Evolutionary conservation across 352 stramenopile species (phyloP).

Genomic region (Phytophthora syringae): DNA sequence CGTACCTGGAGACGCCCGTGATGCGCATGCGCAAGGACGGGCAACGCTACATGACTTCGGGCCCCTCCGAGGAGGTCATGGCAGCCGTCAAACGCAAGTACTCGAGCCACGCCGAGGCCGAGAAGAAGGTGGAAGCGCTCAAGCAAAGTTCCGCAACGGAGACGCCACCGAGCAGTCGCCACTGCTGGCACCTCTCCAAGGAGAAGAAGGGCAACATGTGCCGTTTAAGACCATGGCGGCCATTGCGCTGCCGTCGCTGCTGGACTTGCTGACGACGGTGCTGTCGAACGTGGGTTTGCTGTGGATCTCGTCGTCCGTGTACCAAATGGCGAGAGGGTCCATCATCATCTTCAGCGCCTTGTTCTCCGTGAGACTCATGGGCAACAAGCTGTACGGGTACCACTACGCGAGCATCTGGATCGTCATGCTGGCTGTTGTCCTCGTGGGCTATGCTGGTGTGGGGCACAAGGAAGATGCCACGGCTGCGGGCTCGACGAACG

Average conservation of each 20-base stretch:
- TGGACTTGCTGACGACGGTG: slow-evolving; percentile 88
- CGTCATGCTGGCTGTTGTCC: slow-evolving; percentile 70
- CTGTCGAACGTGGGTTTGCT: slow-evolving; percentile 87
- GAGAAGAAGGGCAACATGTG: slow-evolving; percentile 33
- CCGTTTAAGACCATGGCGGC: slow-evolving; percentile 60
- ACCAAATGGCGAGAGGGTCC: slow-evolving; percentile 91
- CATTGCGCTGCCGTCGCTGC: slow-evolving; percentile 72
- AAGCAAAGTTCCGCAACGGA: slow-evolving; percentile 45
- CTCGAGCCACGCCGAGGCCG: slow-evolving; percentile 39
- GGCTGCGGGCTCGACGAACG: slow-evolving; percentile 43
- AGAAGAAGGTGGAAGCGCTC: slow-evolving; percentile 46
- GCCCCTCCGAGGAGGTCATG: slow-evolving; percentile 41
- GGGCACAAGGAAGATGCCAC: slow-evolving; percentile 34
- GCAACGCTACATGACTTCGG: slow-evolving; percentile 63
- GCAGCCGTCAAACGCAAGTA: slow-evolving; percentile 54
- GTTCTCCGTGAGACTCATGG: slow-evolving; percentile 85
- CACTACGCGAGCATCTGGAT: slow-evolving; percentile 87
- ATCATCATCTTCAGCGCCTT: slow-evolving; percentile 93
- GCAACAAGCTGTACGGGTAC: slow-evolving; percentile 82
- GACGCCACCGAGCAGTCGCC: slow-evolving; percentile 41
- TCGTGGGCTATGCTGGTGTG: slow-evolving; percentile 77
- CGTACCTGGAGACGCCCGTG: slow-evolving; percentile 76
- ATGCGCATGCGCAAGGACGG: slow-evolving; percentile 68
- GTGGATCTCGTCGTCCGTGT: slow-evolving; percentile 90
- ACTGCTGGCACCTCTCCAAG: slow-evolving; percentile 29